A percentile compares a stretch with the other conserved stretches of the same genome.
These are phyloP conservation scores for Pyrenophora graminea DNA, from an alignment of 2,329 filamentous ascomycete species.

Conservation along the genomic window DNA sequence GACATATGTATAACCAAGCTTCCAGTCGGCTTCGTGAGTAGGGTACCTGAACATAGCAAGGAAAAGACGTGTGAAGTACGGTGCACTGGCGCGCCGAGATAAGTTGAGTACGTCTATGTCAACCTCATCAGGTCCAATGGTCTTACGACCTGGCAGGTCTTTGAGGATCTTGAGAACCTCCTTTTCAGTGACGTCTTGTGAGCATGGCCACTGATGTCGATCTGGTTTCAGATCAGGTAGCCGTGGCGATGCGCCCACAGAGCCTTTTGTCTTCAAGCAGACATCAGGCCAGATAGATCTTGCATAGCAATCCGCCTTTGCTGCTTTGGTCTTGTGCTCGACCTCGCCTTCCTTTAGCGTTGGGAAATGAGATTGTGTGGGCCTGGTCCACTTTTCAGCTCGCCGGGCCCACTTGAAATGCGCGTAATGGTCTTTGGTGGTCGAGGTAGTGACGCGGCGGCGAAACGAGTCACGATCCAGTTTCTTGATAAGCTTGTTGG, in stretches of 20 bases:
- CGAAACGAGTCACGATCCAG: not conserved
- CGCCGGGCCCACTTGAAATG: not conserved
- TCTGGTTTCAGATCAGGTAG: no score
- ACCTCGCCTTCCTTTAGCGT: not conserved
- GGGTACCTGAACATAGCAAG: no score
- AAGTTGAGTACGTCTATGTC: slow-evolving; percentile 3
- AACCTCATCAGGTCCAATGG: not conserved
- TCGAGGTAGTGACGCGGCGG: not conserved
- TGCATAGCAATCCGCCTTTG: not conserved
- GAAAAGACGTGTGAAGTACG: not conserved
- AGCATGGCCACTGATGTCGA: not conserved
- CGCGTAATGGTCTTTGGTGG: not conserved
- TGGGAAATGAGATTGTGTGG: not conserved
- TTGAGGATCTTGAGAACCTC: not conserved
- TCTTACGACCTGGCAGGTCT: not conserved
- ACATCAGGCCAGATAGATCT: not conserved
- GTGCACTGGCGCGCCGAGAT: slow-evolving; percentile 13
- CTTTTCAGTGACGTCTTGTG: not conserved
- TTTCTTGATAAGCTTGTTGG: not conserved
- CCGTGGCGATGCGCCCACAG: no score
- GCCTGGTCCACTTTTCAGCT: not conserved
- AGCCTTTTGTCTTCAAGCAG: not conserved
- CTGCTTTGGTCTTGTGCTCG: not conserved
- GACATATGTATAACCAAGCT: not conserved
- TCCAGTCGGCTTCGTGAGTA: no score